phyloP scores from a whole-genome alignment of 2,329 filamentous ascomycete genomes.

The Xylariomycetidae sp. region DNA sequence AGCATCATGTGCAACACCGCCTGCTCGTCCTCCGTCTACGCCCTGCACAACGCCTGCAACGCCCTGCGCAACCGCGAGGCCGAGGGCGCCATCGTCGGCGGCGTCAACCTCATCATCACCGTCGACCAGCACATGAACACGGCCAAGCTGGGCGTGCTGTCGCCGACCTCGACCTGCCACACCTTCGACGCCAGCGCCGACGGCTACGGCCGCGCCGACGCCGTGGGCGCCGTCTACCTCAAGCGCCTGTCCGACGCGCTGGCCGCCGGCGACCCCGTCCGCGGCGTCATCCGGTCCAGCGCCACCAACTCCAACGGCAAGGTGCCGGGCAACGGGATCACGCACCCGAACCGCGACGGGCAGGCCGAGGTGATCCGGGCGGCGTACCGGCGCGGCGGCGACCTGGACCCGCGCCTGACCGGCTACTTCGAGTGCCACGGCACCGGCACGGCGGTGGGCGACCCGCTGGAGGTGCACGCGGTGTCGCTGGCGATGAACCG shows the following conservation, averaged over 20 bases:
- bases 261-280: conserved; percentile 12
- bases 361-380: conserved; percentile 12
- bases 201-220: conserved; percentile 9
- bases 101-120: conserved; percentile 29
- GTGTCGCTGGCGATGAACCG: conserved; percentile 10
- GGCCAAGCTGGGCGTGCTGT: conserved; percentile 27
- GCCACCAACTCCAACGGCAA: conserved; percentile 19
- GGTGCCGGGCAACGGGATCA: conserved; percentile 15
- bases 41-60: conserved; percentile 25
- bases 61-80: conserved; percentile 25
- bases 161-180: conserved; percentile 24
- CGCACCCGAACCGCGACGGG: conserved; percentile 16
- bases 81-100: conserved; percentile 28
- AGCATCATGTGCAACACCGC: conserved; percentile 22
- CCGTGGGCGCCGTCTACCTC: conserved; percentile 5
- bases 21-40: conserved; percentile 31
- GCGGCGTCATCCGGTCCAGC: conserved; percentile 17
- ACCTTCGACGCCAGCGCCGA: conserved; percentile 11
- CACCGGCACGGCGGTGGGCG: conserved; percentile 17
- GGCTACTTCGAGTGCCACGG: conserved; percentile 19
- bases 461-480: conserved; percentile 16
- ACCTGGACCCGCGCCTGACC: conserved; percentile 9
- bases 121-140: conserved; percentile 23
- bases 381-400: conserved; percentile 9
- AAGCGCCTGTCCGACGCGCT: conserved; percentile 8